Evolutionary conservation across 441 rosid genomes (phyloP).

Genomic region (Theobroma grandiflorum): DNA sequence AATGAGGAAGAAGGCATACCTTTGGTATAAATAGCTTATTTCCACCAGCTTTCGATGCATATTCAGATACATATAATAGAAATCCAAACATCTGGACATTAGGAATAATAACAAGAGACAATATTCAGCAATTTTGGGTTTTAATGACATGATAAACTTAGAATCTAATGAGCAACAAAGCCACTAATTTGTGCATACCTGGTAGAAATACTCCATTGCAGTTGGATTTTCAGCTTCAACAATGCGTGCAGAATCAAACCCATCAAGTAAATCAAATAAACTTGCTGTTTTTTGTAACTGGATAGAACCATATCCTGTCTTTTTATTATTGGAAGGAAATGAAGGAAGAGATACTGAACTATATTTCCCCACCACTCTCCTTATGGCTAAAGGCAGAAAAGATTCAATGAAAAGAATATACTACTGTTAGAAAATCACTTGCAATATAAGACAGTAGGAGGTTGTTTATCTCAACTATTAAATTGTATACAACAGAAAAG

Average conservation of each 20-base stretch:
- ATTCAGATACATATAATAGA: slow-evolving; percentile 70
- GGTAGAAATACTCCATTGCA: slow-evolving; percentile 87
- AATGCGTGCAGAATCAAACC: slow-evolving; percentile 50
- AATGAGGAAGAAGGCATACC: slow-evolving; percentile 47
- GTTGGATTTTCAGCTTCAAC: slow-evolving; percentile 62
- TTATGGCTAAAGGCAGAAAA: slow-evolving; percentile 63
- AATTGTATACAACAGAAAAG: slow-evolving; percentile 6
- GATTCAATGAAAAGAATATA: slow-evolving; percentile 17
- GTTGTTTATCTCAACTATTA: slow-evolving; percentile 15
- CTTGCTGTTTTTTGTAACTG: slow-evolving; percentile 60
- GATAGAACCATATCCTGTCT: slow-evolving; percentile 69
- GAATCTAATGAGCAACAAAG: slow-evolving; percentile 9
- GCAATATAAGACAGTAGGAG: slow-evolving; percentile 20
- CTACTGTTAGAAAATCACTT: slow-evolving; percentile 20
- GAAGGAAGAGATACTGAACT: slow-evolving; percentile 53
- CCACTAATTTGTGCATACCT: slow-evolving; percentile 51
- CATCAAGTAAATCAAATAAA: slow-evolving; percentile 63
- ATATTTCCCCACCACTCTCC: slow-evolving; percentile 64
- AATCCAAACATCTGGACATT: slow-evolving; percentile 85
- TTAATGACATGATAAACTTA: slow-evolving; percentile 16
- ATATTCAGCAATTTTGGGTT: slow-evolving; percentile 19
- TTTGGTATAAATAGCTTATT: slow-evolving; percentile 67
- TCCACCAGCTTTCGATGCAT: slow-evolving; percentile 51
- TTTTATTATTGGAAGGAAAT: slow-evolving; percentile 54
- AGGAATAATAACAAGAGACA: slow-evolving; percentile 26